Conservation (phyloP, 179 eudicot species). For the Silene coronaria region DNA sequence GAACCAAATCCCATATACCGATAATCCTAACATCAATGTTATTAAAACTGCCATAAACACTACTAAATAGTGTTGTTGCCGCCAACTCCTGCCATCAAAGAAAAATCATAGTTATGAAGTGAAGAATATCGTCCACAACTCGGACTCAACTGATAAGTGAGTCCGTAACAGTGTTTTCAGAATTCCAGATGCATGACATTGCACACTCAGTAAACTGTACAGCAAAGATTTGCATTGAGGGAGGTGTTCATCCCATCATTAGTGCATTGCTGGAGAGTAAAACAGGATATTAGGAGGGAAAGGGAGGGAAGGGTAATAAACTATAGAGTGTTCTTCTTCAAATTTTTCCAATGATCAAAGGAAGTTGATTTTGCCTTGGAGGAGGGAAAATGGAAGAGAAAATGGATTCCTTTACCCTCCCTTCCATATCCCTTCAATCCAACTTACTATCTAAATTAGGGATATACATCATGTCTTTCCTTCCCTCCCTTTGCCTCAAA, state of each 20-base stretch:
- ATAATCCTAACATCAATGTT: slow-evolving; percentile 42
- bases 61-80: slow-evolving; percentile 55
- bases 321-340: not conserved
- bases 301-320: not conserved
- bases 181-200: not conserved
- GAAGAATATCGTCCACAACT: not conserved
- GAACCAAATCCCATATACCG: slow-evolving; percentile 49
- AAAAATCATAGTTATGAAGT: slow-evolving; percentile 2
- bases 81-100: slow-evolving; percentile 56
- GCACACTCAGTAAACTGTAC: not conserved
- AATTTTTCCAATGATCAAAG: not conserved
- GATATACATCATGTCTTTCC: not conserved
- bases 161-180: not conserved
- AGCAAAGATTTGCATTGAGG: not conserved
- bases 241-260: not conserved
- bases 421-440: not conserved
- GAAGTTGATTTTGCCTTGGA: not conserved
- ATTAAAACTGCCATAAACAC: slow-evolving; percentile 42
- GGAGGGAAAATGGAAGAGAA: not conserved
- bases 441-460: not conserved
- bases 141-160: no score
- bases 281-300: not conserved
- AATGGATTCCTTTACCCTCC: not conserved
- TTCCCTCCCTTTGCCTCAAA: not conserved
- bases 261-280: not conserved